Base-by-base conservation (phyloP, 1,284 basidiomycete genomes). In the Chiua sp. region DNA sequence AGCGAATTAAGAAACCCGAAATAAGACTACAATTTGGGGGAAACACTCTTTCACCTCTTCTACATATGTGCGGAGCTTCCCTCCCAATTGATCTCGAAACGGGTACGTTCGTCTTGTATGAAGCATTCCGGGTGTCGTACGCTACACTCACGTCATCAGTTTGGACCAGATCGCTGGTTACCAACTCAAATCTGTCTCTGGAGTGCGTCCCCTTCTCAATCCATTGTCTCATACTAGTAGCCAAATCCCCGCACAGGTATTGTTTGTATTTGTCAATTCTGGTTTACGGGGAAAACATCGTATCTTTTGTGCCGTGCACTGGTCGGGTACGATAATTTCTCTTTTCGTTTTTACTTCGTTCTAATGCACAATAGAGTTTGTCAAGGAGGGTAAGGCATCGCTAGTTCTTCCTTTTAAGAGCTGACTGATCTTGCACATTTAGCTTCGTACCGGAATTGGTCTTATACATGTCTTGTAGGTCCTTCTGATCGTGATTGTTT, bases 381-480 rank as follows among this genome's bases (percentile, higher is more conserved):
- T 32, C 30, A 32, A 32, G 30, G 30, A 32, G 30, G 30, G 30
- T 32, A 32, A 6, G 10, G 30, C 30, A 32, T 32, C 30, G 10
- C 10, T 32, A 32, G 30, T 32, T 32, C 30, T 32, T 4, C 30
- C 30, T 32, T 26, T 26, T 26, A 26, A 26, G 3, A 7, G 32
- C 7, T 32, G 32, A 32, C 7, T 32, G 32, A 10, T 32, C 32
- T 32, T 32, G 32, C 32, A 7, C 32, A 32, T 32, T 26, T 35
- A 71, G 79, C 11, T 87, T 85, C 65, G 86, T 87, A 56, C 85
- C 85, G 0, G 86, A 89, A 63, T 74, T 87, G 7, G 83, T 90
- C 60, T 74, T 90, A 3, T 90, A 90, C 67, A 73, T 89, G 11
- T 87, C 86, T 2, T 90, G 80, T 82, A 42, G 37, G 78, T 72